Evolutionary conservation across 2,329 filamentous ascomycete species (phyloP).

Genomic region (Ceratocystis cubensis): DNA sequence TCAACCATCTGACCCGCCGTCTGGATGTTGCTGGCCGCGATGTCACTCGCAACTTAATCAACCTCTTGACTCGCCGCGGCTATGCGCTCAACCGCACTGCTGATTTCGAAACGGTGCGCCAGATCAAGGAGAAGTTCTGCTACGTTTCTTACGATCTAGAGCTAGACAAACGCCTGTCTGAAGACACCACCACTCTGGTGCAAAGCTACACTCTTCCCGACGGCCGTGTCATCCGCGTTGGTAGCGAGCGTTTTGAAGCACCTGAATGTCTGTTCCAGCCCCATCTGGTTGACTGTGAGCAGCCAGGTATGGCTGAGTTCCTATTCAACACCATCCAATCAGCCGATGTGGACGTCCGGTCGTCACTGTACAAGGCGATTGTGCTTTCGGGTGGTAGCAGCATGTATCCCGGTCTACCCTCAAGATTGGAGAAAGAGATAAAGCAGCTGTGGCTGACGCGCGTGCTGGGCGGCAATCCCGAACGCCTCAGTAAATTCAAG

Average conservation of each 20-base stretch:
- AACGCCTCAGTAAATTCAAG: constrained; percentile 97
- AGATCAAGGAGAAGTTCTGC: constrained; percentile 99
- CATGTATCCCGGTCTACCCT: constrained; percentile 97
- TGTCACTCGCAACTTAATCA: constrained; percentile 96
- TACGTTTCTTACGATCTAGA: constrained; percentile 98
- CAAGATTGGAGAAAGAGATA: constrained; percentile 90
- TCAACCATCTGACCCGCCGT: constrained; percentile 89
- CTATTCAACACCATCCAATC: constrained; percentile 97
- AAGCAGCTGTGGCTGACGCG: constrained; percentile 97
- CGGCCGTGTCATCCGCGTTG: constrained; percentile 88
- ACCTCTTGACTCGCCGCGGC: constrained; percentile 79
- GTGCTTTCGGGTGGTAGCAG: constrained; percentile 92
- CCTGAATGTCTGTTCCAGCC: constrained; percentile 98
- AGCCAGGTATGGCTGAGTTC: constrained; percentile 91
- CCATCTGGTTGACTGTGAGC: constrained; percentile 92
- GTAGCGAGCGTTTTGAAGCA: constrained; percentile 93
- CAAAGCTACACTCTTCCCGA: constrained; percentile 97
- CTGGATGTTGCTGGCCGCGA: constrained; percentile 93
- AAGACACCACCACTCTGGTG: constrained; percentile 93
- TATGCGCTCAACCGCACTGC: constrained; percentile 97
- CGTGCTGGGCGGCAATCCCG: constrained; percentile 80
- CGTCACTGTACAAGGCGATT: constrained; percentile 91
- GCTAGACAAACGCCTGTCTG: constrained; percentile 86
- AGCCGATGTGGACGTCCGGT: constrained; percentile 87
- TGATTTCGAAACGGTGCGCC: constrained; percentile 96